phyloP scores from a whole-genome alignment of 2,329 filamentous ascomycete species.

The Fusarium nanum region DNA sequence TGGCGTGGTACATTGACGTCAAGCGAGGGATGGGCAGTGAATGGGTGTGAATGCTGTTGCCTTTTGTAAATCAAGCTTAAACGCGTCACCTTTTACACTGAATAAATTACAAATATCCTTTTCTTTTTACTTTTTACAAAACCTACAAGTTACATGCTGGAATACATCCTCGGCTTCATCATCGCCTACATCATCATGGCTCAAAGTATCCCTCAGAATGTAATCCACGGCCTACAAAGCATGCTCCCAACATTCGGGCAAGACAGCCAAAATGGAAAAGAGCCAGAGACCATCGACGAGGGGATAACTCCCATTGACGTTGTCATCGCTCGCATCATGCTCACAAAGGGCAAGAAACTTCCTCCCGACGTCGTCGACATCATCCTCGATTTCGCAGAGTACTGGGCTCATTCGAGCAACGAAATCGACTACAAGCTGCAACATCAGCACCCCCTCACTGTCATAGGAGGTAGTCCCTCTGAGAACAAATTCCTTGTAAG shows the following conservation, averaged over 20 bases:
- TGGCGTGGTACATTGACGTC: constrained; percentile 32
- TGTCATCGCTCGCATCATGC: constrained; percentile 59
- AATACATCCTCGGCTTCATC: constrained; percentile 27
- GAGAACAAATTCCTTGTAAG: constrained; percentile 54
- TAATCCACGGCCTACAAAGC: constrained; percentile 36
- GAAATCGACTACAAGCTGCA: constrained; percentile 46
- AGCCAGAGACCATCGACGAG: neutral
- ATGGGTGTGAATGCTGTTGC: constrained; percentile 30
- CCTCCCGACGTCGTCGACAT: constrained; percentile 67
- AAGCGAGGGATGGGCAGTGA: constrained; percentile 4
- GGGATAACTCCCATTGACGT: constrained; percentile 62
- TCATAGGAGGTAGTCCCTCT: constrained; percentile 38
- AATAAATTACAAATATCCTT: neutral
- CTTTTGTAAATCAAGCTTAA: constrained; percentile 23
- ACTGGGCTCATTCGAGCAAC: constrained; percentile 66
- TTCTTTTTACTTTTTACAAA: neutral
- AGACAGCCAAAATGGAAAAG: constrained; percentile 3
- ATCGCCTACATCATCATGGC: constrained; percentile 44
- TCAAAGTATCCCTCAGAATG: constrained; percentile 42
- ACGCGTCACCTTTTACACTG: constrained; percentile 32
- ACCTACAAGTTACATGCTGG: constrained; percentile 27
- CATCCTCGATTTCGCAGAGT: constrained; percentile 70
- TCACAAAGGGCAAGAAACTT: constrained; percentile 58
- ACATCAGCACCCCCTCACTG: constrained; percentile 36
- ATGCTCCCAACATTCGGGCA: constrained; percentile 9